Evolutionary conservation across 2,329 filamentous ascomycete species (phyloP).

Genomic region (Colletotrichum melonis): DNA sequence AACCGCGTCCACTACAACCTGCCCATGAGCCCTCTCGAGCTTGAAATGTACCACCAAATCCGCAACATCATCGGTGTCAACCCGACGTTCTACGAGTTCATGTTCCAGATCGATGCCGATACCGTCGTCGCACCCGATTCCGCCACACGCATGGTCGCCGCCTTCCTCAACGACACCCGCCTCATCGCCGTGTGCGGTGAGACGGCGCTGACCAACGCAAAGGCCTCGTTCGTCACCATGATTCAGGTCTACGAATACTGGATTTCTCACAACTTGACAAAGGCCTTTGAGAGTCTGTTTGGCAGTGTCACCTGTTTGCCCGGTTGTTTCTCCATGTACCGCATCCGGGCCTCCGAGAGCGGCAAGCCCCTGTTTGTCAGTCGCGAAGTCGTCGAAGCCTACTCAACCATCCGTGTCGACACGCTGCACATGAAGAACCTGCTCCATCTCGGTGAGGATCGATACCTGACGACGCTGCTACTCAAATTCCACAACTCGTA

Average conservation of each 20-base stretch:
- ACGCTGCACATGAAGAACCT: slow-evolving; percentile 99
- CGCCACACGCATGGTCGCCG: slow-evolving; percentile 90
- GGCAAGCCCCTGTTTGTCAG: slow-evolving; percentile 98
- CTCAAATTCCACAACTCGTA: slow-evolving; percentile 93
- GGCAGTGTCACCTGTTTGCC: slow-evolving; percentile 97
- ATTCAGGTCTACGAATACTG: slow-evolving; percentile 99
- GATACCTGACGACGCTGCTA: slow-evolving; percentile 93
- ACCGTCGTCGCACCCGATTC: slow-evolving; percentile 94
- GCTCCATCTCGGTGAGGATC: slow-evolving; percentile 95
- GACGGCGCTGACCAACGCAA: slow-evolving; percentile 94
- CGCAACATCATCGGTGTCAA: slow-evolving; percentile 99
- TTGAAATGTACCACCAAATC: slow-evolving; percentile 99
- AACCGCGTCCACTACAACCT: slow-evolving; percentile 96
- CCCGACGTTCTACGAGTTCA: slow-evolving; percentile 95
- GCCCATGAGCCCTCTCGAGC: slow-evolving; percentile 93
- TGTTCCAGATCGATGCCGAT: slow-evolving; percentile 98
- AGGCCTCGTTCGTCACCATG: slow-evolving; percentile 98
- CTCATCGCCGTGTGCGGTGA: slow-evolving; percentile 98
- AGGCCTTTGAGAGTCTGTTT: slow-evolving; percentile 97
- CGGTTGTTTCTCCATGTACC: slow-evolving; percentile 99
- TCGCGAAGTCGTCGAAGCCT: slow-evolving; percentile 87
- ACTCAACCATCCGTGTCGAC: slow-evolving; percentile 94
- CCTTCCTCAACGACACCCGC: slow-evolving; percentile 92
- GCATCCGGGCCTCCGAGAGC: slow-evolving; percentile 91
- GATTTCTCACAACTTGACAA: slow-evolving; percentile 96